Conservation (phyloP, 768 basidiomycete species). For the Suillus subaureus region DNA sequence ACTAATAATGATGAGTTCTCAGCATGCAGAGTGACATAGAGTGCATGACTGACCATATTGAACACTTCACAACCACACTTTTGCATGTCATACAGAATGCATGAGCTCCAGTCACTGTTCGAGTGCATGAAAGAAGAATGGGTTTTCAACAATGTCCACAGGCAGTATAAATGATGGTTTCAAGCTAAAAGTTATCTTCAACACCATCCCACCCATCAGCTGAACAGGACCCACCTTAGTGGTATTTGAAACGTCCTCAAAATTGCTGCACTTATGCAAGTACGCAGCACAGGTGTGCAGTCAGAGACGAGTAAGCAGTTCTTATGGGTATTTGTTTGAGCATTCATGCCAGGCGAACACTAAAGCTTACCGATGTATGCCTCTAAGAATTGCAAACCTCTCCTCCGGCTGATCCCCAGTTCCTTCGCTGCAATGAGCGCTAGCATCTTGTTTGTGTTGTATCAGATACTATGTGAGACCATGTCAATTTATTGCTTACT, state of each 20-base stretch:
- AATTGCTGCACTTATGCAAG: conserved; percentile 62
- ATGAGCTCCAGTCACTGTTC: conserved; percentile 43
- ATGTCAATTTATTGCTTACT: conserved; percentile 37
- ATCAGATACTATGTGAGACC: conserved; percentile 5
- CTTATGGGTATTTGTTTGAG: conserved; percentile 35
- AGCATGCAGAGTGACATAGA: background rate
- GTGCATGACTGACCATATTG: conserved; percentile 64
- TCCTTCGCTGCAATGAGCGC: conserved; percentile 62
- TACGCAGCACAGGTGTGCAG: conserved; percentile 73
- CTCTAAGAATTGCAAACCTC: conserved; percentile 60
- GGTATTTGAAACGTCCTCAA: conserved; percentile 51
- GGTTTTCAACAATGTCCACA: conserved; percentile 75
- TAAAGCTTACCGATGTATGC: conserved; percentile 66
- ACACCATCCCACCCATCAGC: background rate
- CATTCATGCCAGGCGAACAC: background rate
- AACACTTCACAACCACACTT: conserved; percentile 50
- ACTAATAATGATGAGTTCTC: conserved; percentile 38
- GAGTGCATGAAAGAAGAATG: conserved; percentile 42
- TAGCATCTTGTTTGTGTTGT: conserved; percentile 52
- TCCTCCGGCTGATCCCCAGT: conserved; percentile 46
- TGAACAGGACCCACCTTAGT: conserved; percentile 50
- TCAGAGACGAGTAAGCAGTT: conserved; percentile 61
- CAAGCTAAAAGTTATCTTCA: conserved; percentile 45
- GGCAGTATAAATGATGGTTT: conserved; percentile 69
- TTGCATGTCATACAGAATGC: conserved; percentile 63